These are phyloP conservation scores for Cadophora sp. DNA, from an alignment of 2,329 filamentous ascomycete genomes.

Conservation along the genomic window DNA sequence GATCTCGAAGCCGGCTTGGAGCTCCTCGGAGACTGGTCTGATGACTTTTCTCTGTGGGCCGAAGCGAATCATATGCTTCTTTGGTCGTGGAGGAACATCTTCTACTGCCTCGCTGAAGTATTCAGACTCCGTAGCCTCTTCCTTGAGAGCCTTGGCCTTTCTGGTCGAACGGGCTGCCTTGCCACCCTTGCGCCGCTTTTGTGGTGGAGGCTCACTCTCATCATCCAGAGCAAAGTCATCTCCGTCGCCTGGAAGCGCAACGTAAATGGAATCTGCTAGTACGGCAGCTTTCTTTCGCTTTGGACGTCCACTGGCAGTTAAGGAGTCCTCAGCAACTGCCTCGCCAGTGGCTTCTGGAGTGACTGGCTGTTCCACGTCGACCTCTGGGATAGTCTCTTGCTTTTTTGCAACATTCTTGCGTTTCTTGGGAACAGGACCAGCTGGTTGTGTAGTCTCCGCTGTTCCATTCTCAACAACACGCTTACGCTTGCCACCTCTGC, in stretches of 20 bases:
- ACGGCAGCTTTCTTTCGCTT: slow-evolving; percentile 25
- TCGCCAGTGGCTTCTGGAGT: slow-evolving; percentile 16
- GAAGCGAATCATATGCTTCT: slow-evolving; percentile 18
- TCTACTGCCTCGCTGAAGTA: slow-evolving; percentile 34
- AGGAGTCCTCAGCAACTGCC: slow-evolving; percentile 17
- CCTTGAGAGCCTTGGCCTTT: slow-evolving; percentile 23
- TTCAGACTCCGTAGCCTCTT: slow-evolving; percentile 23
- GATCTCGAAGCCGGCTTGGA: slow-evolving; percentile 6
- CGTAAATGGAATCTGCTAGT: slow-evolving; percentile 19
- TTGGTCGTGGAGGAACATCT: slow-evolving; percentile 11
- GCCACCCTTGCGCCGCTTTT: slow-evolving; percentile 17
- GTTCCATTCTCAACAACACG: slow-evolving; percentile 8
- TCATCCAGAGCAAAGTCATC: slow-evolving; percentile 17
- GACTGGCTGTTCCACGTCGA: not conserved
- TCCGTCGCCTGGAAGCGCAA: slow-evolving; percentile 9
- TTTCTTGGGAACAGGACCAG: slow-evolving; percentile 18
- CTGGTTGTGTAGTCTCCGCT: not conserved
- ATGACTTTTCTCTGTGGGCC: slow-evolving; percentile 7
- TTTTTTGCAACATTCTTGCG: slow-evolving; percentile 25
- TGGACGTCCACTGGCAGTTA: slow-evolving; percentile 20
- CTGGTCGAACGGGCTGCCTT: slow-evolving; percentile 16
- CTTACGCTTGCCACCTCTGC: slow-evolving; percentile 25
- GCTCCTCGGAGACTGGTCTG: not conserved
- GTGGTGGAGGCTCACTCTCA: slow-evolving; percentile 8
- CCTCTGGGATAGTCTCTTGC: slow-evolving; percentile 10